A percentile compares a stretch with the other conserved stretches of the same genome.
These are phyloP conservation scores for Cylindrodendrum hubeiense DNA, from an alignment of 2,329 filamentous ascomycete genomes.

Conservation along the genomic window DNA sequence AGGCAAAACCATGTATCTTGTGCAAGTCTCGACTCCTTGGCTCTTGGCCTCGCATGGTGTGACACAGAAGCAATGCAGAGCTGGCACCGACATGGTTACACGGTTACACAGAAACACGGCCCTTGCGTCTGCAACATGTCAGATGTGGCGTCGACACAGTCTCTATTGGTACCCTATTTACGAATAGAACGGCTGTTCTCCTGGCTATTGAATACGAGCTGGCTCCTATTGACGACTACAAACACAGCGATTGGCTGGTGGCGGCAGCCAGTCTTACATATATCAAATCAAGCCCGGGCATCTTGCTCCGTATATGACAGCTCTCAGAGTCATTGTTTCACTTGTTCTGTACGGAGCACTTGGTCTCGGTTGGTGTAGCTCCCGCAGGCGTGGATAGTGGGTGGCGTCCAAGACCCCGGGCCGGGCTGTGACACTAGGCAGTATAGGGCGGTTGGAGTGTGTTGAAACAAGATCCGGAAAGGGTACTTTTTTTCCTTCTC, in stretches of 20 bases:
- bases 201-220: neutral
- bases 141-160: neutral
- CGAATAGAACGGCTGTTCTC: neutral
- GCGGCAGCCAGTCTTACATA: neutral
- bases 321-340: no score
- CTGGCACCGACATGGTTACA: neutral
- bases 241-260: neutral
- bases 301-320: neutral
- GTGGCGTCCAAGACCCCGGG: no score
- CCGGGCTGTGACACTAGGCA: no score
- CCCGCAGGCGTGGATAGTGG: no score
- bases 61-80: constrained; percentile 4
- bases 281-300: neutral
- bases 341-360: no score
- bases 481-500: neutral
- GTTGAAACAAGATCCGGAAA: neutral
- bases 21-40: neutral
- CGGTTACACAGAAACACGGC: neutral
- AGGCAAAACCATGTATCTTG: neutral
- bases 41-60: neutral
- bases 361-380: no score
- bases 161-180: constrained; percentile 4
- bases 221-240: neutral
- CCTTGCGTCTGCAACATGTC: neutral
- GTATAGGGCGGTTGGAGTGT: no score